These are phyloP conservation scores for Glonium stellatum DNA, from an alignment of 495 filamentous ascomycete species.

Conservation along the genomic window DNA sequence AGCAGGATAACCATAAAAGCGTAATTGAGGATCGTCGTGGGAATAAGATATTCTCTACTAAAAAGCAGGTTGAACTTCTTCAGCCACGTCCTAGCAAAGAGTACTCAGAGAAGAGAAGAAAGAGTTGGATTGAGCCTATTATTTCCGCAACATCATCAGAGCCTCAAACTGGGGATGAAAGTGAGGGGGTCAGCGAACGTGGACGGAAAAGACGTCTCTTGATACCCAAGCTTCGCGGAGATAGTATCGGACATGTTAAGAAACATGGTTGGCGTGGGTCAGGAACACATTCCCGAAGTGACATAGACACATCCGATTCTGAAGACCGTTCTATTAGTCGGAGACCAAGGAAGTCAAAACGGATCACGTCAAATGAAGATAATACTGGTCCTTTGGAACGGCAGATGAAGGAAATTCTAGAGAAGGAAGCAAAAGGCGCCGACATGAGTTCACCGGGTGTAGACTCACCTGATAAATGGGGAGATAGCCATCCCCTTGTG, in stretches of 20 bases:
- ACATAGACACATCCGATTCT: slow-evolving; percentile 19
- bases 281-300: slow-evolving; percentile 1
- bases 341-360: background rate
- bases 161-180: slow-evolving; percentile 22
- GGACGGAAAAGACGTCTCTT: slow-evolving; percentile 25
- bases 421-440: slow-evolving; percentile 17
- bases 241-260: slow-evolving; percentile 15
- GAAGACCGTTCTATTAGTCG: slow-evolving; percentile 14
- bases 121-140: slow-evolving; percentile 24
- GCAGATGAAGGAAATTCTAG: slow-evolving; percentile 61
- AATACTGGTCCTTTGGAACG: slow-evolving; percentile 55
- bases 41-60: slow-evolving; percentile 54
- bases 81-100: slow-evolving; percentile 25
- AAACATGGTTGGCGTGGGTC: slow-evolving; percentile 19
- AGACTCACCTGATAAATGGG: slow-evolving; percentile 33
- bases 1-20: slow-evolving; percentile 66
- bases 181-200: slow-evolving; percentile 22
- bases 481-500: slow-evolving; percentile 9
- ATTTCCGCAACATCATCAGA: slow-evolving; percentile 15
- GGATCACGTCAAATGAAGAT: slow-evolving; percentile 14
- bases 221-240: slow-evolving; percentile 16
- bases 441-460: slow-evolving; percentile 7
- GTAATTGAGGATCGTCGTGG: slow-evolving; percentile 69
- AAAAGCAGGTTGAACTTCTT: slow-evolving; percentile 14
- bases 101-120: slow-evolving; percentile 33